Conservation (phyloP, 345 rosid species). For the Rhizophora apiculata region DNA sequence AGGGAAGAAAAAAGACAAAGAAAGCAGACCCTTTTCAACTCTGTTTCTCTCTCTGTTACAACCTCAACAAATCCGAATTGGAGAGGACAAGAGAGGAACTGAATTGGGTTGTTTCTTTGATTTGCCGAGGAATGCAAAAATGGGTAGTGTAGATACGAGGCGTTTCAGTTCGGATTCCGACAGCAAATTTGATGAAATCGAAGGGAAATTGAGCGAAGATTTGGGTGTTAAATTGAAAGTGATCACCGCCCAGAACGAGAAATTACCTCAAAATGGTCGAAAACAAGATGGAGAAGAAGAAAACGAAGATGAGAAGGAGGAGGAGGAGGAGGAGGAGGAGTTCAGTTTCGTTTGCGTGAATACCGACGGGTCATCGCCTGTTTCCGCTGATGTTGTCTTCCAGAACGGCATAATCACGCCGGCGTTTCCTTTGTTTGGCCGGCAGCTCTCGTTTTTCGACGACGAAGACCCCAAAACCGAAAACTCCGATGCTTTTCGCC, state of each 20-base stretch:
- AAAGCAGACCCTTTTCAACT: no score
- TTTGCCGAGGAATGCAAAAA: no score
- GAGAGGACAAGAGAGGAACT: no score
- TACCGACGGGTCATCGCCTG: slow-evolving; percentile 30
- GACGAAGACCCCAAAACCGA: background rate
- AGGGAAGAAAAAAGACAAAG: no score
- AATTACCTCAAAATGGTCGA: background rate
- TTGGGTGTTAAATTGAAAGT: slow-evolving; percentile 21
- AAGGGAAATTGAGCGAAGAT: slow-evolving; percentile 16
- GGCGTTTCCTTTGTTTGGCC: slow-evolving; percentile 42
- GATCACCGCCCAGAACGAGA: background rate
- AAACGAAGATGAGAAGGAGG: slow-evolving; percentile 8
- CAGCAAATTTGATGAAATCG: background rate
- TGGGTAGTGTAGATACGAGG: no score
- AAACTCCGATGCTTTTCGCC: slow-evolving; percentile 9
- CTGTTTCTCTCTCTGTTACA: no score
- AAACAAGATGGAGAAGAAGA: slow-evolving; percentile 13
- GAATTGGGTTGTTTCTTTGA: no score
- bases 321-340: slow-evolving; percentile 31
- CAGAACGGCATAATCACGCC: slow-evolving; percentile 49
- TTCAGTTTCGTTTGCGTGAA: slow-evolving; percentile 39
- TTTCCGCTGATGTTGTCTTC: slow-evolving; percentile 44
- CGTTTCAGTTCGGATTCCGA: no score
- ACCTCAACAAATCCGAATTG: no score
- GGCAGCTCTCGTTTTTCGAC: slow-evolving; percentile 19